phyloP scores from a whole-genome alignment of 805 yeast species.

The Aciculoconidium aculeatum region DNA sequence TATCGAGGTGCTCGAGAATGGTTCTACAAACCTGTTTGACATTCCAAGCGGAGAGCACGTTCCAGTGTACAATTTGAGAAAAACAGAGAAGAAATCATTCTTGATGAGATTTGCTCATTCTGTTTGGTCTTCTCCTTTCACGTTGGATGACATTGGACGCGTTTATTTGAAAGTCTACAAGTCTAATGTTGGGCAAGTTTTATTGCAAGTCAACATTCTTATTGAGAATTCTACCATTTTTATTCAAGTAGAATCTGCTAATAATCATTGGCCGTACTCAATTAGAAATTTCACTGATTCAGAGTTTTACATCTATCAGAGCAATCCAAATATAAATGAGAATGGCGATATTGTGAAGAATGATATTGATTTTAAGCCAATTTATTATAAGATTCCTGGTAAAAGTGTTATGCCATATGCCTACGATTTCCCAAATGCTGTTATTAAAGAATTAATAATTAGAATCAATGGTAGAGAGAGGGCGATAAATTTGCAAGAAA shows the following conservation, averaged over 20 bases:
- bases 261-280: slow-evolving; percentile 85
- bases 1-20: slow-evolving; percentile 61
- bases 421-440: slow-evolving; percentile 94
- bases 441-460: slow-evolving; percentile 71
- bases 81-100: slow-evolving; percentile 53
- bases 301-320: slow-evolving; percentile 84
- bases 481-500: slow-evolving; percentile 81
- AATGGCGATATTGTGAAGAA: slow-evolving; percentile 50
- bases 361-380: slow-evolving; percentile 63
- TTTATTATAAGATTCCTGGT: slow-evolving; percentile 77
- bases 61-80: slow-evolving; percentile 63
- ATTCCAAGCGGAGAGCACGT: slow-evolving; percentile 42
- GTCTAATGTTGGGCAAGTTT: slow-evolving; percentile 57
- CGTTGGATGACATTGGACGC: slow-evolving; percentile 79
- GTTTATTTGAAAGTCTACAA: slow-evolving; percentile 64
- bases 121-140: slow-evolving; percentile 85
- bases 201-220: slow-evolving; percentile 66
- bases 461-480: slow-evolving; percentile 71
- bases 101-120: slow-evolving; percentile 52
- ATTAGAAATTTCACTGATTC: slow-evolving; percentile 82
- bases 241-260: slow-evolving; percentile 66
- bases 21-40: slow-evolving; percentile 47
- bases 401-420: slow-evolving; percentile 96
- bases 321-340: slow-evolving; percentile 65
- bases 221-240: slow-evolving; percentile 82